A percentile compares a stretch with the other conserved stretches of the same genome.
Conservation (phyloP, 179 eudicot species). For the Amaranthus tricolor region DNA sequence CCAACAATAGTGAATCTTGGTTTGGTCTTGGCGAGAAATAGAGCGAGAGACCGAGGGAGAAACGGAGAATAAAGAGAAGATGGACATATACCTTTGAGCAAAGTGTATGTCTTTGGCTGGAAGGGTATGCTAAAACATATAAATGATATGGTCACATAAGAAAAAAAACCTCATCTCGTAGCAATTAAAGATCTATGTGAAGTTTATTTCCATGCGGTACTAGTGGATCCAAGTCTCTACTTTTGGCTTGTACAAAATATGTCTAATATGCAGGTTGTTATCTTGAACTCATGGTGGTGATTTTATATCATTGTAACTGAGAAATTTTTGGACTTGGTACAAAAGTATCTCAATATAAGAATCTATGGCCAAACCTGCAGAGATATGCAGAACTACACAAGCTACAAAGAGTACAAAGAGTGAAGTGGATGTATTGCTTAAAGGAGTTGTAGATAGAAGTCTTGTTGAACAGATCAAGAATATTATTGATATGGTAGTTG, state of each 20-base stretch:
- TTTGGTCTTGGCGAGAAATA: too few species aligned
- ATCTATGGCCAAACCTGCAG: conserved; percentile 33
- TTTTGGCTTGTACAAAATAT: not conserved
- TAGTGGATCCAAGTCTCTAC: not conserved
- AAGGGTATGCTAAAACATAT: too few species aligned
- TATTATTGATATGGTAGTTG: conserved; percentile 71
- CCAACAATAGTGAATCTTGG: too few species aligned
- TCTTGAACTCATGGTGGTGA: not conserved
- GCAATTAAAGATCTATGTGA: not conserved
- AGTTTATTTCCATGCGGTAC: not conserved
- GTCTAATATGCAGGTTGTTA: not conserved
- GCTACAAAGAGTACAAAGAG: conserved; percentile 58
- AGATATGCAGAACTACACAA: conserved; percentile 47
- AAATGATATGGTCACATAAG: too few species aligned
- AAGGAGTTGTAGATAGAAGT: conserved; percentile 46
- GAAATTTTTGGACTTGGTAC: not conserved
- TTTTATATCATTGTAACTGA: not conserved
- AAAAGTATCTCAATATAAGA: not conserved
- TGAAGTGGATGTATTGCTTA: conserved; percentile 39
- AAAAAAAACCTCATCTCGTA: not conserved
- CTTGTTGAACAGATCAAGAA: conserved; percentile 66
- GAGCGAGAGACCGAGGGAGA: too few species aligned
- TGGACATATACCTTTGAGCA: not conserved
- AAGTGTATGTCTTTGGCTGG: too few species aligned
- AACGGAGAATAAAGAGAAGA: not conserved